These are phyloP conservation scores for Beauveria australis DNA, from an alignment of 2,329 filamentous ascomycete genomes.

Conservation along the genomic window DNA sequence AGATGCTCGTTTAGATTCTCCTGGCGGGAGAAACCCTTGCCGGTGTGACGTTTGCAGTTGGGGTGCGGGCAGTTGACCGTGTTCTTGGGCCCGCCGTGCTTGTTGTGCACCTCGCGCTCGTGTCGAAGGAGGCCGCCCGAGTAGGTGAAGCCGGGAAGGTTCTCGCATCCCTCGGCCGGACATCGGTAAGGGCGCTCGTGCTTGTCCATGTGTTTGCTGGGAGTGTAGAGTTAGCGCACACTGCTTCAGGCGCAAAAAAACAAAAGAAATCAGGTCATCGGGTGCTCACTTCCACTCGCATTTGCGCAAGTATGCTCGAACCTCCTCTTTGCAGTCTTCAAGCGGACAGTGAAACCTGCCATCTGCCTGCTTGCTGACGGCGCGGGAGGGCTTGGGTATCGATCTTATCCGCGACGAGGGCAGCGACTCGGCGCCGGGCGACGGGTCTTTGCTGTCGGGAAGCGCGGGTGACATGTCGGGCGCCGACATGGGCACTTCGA, in stretches of 20 bases:
- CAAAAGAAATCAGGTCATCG: background rate
- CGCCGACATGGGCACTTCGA: slow-evolving; percentile 23
- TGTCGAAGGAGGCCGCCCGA: slow-evolving; percentile 83
- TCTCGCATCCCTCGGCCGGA: slow-evolving; percentile 72
- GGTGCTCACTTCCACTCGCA: slow-evolving; percentile 86
- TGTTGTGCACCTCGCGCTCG: slow-evolving; percentile 86
- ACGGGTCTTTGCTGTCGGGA: slow-evolving; percentile 27
- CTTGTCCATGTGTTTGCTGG: slow-evolving; percentile 96
- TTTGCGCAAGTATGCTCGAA: slow-evolving; percentile 64
- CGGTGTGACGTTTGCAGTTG: slow-evolving; percentile 82
- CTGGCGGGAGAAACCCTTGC: slow-evolving; percentile 83
- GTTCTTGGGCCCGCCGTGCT: slow-evolving; percentile 82
- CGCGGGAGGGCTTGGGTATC: slow-evolving; percentile 51
- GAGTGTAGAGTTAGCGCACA: slow-evolving; percentile 14
- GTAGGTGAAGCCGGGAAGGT: slow-evolving; percentile 90
- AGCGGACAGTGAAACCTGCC: slow-evolving; percentile 73
- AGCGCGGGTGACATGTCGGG: slow-evolving; percentile 25
- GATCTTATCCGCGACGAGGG: slow-evolving; percentile 37
- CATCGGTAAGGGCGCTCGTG: slow-evolving; percentile 92
- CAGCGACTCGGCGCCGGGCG: slow-evolving; percentile 25
- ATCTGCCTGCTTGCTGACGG: slow-evolving; percentile 53
- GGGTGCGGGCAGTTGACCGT: slow-evolving; percentile 76
- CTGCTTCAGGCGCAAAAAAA: background rate
- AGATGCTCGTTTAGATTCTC: slow-evolving; percentile 94
- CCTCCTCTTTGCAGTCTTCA: slow-evolving; percentile 57